Conservation (phyloP, 805 yeast species). For the Deakozyma indianensis region DNA sequence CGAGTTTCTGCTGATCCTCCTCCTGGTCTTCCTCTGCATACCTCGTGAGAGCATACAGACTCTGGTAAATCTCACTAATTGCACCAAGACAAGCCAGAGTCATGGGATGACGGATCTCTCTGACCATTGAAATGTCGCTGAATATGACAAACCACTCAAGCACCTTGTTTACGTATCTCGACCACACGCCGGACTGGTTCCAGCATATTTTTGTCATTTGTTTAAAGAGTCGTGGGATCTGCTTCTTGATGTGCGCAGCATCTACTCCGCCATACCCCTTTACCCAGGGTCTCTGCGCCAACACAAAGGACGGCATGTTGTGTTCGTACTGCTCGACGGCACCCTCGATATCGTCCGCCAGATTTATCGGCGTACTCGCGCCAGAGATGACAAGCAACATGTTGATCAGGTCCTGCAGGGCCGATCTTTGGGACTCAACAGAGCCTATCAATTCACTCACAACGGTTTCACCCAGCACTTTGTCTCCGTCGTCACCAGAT, state of each 20-base stretch:
- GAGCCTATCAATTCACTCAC: neutral
- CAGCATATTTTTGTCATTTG: neutral
- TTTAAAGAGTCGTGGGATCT: neutral
- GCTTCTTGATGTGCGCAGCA: neutral
- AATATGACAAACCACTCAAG: constrained; percentile 1
- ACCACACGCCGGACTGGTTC: neutral
- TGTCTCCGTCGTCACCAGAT: neutral
- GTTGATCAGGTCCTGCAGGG: neutral
- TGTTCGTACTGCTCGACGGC: neutral
- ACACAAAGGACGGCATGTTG: neutral
- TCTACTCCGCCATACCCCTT: neutral
- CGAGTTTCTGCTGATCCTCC: neutral
- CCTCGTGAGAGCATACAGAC: neutral
- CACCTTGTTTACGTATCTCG: neutral
- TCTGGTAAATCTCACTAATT: neutral
- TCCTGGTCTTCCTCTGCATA: neutral
- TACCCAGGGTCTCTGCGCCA: neutral
- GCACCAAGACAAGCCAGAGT: neutral
- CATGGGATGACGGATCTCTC: neutral
- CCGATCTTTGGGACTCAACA: neutral
- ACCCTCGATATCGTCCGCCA: neutral
- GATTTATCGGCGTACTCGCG: neutral
- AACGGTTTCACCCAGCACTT: neutral
- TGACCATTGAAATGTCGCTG: neutral
- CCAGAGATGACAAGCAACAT: neutral